Conservation (phyloP, 768 basidiomycete species). For the Hygrocybe coccinea region DNA sequence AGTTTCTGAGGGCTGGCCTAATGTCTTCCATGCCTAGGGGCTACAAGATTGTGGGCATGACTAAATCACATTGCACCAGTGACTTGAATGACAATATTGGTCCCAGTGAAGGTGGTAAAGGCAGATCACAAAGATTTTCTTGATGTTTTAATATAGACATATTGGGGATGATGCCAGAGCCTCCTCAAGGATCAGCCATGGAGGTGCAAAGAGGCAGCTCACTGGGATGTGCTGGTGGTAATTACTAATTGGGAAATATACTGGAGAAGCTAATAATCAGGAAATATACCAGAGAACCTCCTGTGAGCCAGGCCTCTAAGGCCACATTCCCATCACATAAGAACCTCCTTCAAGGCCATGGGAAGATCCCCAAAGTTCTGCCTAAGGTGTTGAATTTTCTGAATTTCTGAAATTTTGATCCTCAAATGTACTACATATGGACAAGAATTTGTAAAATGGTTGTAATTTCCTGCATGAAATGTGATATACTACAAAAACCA, state of each 20-base stretch:
- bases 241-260: neutral
- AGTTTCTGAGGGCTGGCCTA: conserved; percentile 3
- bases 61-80: neutral
- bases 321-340: neutral
- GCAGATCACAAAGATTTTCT: no score
- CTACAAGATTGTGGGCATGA: neutral
- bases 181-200: no score
- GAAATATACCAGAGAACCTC: no score
- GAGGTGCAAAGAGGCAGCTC: neutral
- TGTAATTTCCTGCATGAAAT: no score
- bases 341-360: neutral
- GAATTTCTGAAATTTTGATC: no score
- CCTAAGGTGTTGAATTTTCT: no score
- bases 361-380: neutral
- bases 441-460: no score
- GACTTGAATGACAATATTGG: neutral
- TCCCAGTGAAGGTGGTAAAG: neutral
- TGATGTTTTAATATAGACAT: no score
- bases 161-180: no score
- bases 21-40: conserved; percentile 1
- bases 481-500: no score
- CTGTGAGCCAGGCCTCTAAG: neutral
- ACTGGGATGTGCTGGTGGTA: no score
- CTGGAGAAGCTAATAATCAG: neutral
- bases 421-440: no score